phyloP scores from a whole-genome alignment of 345 rosid genomes.

The Camelina neglecta region DNA sequence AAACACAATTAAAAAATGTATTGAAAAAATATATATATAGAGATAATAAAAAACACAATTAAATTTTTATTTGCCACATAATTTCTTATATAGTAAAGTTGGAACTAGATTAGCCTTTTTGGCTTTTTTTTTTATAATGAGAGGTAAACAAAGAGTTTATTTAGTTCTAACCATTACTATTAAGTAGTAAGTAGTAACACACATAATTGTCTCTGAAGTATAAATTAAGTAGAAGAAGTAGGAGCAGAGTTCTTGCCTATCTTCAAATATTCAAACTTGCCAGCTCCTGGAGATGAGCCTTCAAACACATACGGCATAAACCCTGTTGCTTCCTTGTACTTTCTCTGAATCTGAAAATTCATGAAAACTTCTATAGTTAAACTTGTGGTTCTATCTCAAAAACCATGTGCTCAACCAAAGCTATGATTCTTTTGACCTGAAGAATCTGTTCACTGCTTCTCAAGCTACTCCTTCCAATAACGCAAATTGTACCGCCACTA shows the following conservation, averaged over 20 bases:
- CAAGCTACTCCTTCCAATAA: slow-evolving; percentile 65
- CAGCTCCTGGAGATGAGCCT: slow-evolving; percentile 92
- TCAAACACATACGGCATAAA: slow-evolving; percentile 81
- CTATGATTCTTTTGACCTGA: slow-evolving; percentile 56
- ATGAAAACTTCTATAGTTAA: neutral
- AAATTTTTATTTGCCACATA: too few species aligned
- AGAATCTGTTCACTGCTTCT: slow-evolving; percentile 83
- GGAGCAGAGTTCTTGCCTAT: slow-evolving; percentile 56
- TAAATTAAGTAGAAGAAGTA: slow-evolving; percentile 1
- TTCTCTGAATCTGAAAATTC: slow-evolving; percentile 69
- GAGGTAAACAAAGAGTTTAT: too few species aligned
- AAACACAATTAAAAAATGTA: too few species aligned
- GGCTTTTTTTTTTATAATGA: too few species aligned
- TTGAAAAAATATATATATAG: too few species aligned
- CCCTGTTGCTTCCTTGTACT: slow-evolving; percentile 81
- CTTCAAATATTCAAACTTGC: slow-evolving; percentile 74
- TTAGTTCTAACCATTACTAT: too few species aligned
- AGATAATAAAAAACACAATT: too few species aligned
- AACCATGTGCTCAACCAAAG: slow-evolving; percentile 15
- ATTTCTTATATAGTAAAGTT: too few species aligned
- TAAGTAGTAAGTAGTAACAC: neutral
- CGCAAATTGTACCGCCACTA: slow-evolving; percentile 91
- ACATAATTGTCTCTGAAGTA: neutral
- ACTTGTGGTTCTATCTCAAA: slow-evolving; percentile 3
- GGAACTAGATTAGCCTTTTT: too few species aligned